Evolutionary conservation across 1,284 basidiomycete species (phyloP).

Genomic region (Tetrapyrgos nigripes): DNA sequence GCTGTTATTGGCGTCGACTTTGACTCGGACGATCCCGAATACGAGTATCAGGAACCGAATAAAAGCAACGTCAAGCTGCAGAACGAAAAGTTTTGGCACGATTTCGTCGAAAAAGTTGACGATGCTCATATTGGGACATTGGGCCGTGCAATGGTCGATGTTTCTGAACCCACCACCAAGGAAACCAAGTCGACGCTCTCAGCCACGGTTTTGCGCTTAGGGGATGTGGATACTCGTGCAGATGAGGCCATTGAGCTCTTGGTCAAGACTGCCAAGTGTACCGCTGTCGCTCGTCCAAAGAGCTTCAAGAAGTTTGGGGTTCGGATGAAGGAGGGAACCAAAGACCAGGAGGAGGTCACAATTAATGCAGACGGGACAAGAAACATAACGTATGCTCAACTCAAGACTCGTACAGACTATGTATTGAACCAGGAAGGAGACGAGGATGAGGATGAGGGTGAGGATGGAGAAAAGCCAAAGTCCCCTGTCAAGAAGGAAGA

Average conservation of each 20-base stretch:
- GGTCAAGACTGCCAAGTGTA: constrained; percentile 86
- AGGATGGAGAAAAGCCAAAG: constrained; percentile 46
- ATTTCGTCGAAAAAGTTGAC: constrained; percentile 53
- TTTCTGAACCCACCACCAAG: constrained; percentile 74
- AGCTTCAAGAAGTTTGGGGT: constrained; percentile 84
- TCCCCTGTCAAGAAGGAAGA: constrained; percentile 50
- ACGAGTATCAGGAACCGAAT: constrained; percentile 66
- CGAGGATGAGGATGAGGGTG: constrained; percentile 41
- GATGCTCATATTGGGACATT: constrained; percentile 72
- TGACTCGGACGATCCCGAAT: constrained; percentile 68
- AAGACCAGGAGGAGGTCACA: constrained; percentile 35
- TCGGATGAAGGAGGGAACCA: constrained; percentile 35
- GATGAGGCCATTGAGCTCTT: constrained; percentile 79
- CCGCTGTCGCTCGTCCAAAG: constrained; percentile 74
- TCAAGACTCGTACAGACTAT: constrained; percentile 67
- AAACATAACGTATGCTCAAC: constrained; percentile 53
- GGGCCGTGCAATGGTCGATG: constrained; percentile 71
- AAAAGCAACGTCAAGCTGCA: constrained; percentile 76
- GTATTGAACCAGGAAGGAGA: constrained; percentile 48
- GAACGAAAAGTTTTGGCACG: constrained; percentile 82
- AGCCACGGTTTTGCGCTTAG: constrained; percentile 74
- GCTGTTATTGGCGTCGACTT: constrained; percentile 87
- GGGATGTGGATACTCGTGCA: constrained; percentile 67
- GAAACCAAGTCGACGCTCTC: constrained; percentile 70
- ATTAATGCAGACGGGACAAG: constrained; percentile 39